Base-by-base conservation (phyloP, 768 basidiomycete species). In the Pisolithus orientalis region DNA sequence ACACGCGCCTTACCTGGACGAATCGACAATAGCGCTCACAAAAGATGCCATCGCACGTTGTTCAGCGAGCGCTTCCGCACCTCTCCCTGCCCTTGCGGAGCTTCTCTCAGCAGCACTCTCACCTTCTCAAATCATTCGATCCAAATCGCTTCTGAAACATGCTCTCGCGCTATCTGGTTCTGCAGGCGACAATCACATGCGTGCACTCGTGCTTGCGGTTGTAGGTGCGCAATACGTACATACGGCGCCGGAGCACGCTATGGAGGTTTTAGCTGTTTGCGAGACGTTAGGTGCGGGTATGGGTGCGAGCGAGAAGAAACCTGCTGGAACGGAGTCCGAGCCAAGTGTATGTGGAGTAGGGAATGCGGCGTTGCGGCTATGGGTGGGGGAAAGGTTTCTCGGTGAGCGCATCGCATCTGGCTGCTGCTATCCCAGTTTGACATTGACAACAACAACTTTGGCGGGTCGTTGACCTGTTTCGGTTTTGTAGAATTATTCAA, bases 271-370 rank as follows among this genome's bases (percentile, higher is more conserved):
- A 1, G 72, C 71, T 13, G 82, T 84, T 3, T 84, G 82, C 44
- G 85, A 85, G 59, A 82, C 83, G 59, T 73, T 90, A 2, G 85
- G 83, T 0, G 82, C 81, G 9, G 87, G 87, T 4, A 73, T 90
- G 48, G 85, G 87, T 24, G 74, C 67, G 29, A 58, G 47, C 14
- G 67, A 59, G 16, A 67, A 58, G 57, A 62, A 54, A 57, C 17
- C n/a, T 42, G 47, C 46, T 34, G 11, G 34, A 5, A 5, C 34
- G 5, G 34, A 34, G 2, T 14, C 13, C 13, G 34, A 34, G 1
- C 13, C 34, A 21, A 61, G 42, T 13, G 60, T 57, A 10, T 70
- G 75, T 46, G 62, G 62, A 2, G 59, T 80, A 17, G 87, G 86
- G 5, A 87, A 87, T 52, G 84, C 78, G 3, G 77, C 79, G 34